These are phyloP conservation scores for Plenodomus tracheiphilus DNA, from an alignment of 2,329 filamentous ascomycete species.

Conservation along the genomic window DNA sequence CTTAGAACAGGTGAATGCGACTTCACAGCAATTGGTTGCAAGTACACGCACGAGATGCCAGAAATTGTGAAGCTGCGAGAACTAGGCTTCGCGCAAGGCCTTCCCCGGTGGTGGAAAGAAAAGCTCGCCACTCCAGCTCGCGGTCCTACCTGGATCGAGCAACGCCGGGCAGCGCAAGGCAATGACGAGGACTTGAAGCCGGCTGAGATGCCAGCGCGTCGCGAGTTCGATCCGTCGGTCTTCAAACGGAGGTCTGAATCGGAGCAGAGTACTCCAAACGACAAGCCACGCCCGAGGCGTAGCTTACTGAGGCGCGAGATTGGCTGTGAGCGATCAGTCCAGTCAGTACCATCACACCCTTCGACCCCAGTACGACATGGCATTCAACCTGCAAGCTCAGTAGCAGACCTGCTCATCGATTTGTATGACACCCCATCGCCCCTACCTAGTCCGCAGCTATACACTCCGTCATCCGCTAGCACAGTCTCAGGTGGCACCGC, in stretches of 20 bases:
- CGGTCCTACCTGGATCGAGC: conserved; percentile 27
- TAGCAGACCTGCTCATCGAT: neutral
- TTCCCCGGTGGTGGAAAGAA: conserved; percentile 62
- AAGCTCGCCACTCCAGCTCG: conserved; percentile 38
- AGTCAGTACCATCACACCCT: neutral
- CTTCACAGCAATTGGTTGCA: conserved; percentile 83
- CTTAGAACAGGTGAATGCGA: conserved; percentile 82
- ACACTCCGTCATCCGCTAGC: neutral
- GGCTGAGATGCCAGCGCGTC: neutral
- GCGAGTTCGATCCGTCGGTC: neutral
- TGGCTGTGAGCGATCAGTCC: neutral
- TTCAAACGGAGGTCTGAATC: neutral
- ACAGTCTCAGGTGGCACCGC: neutral
- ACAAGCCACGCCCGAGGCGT: neutral
- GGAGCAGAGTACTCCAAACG: neutral
- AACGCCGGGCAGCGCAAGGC: conserved; percentile 16
- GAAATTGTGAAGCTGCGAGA: conserved; percentile 66
- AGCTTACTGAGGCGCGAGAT: neutral
- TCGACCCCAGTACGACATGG: neutral
- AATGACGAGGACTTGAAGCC: conserved; percentile 1
- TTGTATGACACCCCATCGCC: neutral
- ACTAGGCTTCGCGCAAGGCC: conserved; percentile 64
- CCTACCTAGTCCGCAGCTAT: neutral
- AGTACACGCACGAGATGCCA: conserved; percentile 91
- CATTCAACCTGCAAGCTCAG: neutral